Conservation (phyloP, 305 asterid species). For the Salvia sclarea region DNA sequence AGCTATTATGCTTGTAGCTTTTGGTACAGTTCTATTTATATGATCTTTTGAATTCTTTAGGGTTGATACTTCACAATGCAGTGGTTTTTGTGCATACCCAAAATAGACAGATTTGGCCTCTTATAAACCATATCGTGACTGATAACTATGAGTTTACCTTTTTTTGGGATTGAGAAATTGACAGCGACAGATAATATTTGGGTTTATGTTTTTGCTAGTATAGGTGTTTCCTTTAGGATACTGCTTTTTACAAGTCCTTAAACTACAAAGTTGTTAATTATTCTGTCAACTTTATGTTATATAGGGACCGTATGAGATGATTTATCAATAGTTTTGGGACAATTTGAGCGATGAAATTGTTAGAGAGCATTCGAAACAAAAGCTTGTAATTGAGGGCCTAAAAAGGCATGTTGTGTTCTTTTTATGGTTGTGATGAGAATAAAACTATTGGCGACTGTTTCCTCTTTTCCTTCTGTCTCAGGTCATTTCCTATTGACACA, state of each 20-base stretch:
- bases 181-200: not conserved
- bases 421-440: not conserved
- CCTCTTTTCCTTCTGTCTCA: slow-evolving; percentile 35
- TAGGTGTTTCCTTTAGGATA: not conserved
- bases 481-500: slow-evolving; percentile 89
- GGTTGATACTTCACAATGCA: not conserved
- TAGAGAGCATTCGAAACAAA: not conserved
- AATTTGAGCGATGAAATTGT: not conserved
- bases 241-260: not conserved
- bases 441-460: not conserved
- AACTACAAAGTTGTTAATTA: not conserved
- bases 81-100: not conserved
- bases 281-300: not conserved
- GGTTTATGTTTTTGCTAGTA: not conserved
- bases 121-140: not conserved
- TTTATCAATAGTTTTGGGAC: not conserved
- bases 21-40: not conserved
- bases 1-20: not conserved
- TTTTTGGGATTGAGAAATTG: not conserved
- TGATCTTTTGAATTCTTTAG: not conserved
- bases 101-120: not conserved
- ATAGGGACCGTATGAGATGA: not conserved
- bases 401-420: not conserved
- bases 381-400: not conserved
- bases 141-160: not conserved